Evolutionary conservation across 2,329 filamentous ascomycete species (phyloP).

Genomic region (Phialocephala subalpina): DNA sequence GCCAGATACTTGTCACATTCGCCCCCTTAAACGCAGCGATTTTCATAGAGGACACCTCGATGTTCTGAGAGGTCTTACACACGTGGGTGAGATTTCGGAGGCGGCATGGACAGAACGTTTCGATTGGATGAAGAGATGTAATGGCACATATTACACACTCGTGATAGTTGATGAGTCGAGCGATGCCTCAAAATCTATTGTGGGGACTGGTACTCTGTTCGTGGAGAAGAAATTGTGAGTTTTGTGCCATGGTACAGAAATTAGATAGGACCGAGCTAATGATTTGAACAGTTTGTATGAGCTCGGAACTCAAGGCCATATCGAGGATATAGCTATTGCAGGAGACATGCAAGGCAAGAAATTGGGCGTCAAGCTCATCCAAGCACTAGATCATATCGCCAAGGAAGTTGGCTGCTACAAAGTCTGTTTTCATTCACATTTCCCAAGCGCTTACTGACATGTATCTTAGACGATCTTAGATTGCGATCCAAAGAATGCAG

Average conservation of each 20-base stretch:
- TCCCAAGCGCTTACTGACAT: background rate
- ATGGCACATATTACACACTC: slow-evolving; percentile 82
- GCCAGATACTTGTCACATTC: slow-evolving; percentile 81
- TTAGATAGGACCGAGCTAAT: slow-evolving; percentile 1
- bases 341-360: slow-evolving; percentile 98
- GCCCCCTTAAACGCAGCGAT: slow-evolving; percentile 74
- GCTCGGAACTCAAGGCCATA: slow-evolving; percentile 86
- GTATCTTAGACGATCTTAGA: slow-evolving; percentile 73
- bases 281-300: slow-evolving; percentile 70
- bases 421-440: slow-evolving; percentile 49
- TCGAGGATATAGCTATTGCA: slow-evolving; percentile 95
- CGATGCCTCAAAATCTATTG: slow-evolving; percentile 70
- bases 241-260: background rate
- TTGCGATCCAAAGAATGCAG: slow-evolving; percentile 94
- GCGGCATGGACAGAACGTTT: slow-evolving; percentile 80
- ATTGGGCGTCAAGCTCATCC: slow-evolving; percentile 88
- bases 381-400: slow-evolving; percentile 88
- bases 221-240: slow-evolving; percentile 93
- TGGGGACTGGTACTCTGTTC: slow-evolving; percentile 87
- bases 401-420: slow-evolving; percentile 94
- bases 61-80: slow-evolving; percentile 87
- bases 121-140: slow-evolving; percentile 75
- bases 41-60: slow-evolving; percentile 85
- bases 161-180: slow-evolving; percentile 73
- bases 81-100: slow-evolving; percentile 84